Percentiles rank a stretch among this genome's conserved stretches.
Conservation (phyloP, 2,329 filamentous ascomycete genomes). For the Clathrospora elynae region DNA sequence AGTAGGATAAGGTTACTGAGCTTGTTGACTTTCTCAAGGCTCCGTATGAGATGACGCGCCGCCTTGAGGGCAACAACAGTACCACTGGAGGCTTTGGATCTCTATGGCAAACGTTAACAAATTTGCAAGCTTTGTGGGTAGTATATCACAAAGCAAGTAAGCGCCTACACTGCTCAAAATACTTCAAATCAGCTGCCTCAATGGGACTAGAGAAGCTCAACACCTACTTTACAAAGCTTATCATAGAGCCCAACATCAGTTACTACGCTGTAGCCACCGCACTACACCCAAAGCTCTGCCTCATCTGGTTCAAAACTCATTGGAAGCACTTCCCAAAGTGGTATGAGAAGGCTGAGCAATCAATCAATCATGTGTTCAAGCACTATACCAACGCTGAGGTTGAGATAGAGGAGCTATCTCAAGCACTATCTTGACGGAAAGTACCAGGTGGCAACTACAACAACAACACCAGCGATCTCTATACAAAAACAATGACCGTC, state of each 20-base stretch:
- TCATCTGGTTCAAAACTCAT: background rate
- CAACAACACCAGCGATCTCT: background rate
- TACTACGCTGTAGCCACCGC: background rate
- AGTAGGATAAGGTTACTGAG: background rate
- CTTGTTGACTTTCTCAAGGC: conserved; percentile 1
- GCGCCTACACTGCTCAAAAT: background rate
- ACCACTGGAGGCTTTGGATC: background rate
- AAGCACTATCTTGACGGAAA: background rate
- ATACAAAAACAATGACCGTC: background rate
- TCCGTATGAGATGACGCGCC: background rate
- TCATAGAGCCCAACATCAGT: background rate
- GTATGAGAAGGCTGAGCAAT: background rate
- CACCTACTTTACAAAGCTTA: background rate
- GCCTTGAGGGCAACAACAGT: background rate
- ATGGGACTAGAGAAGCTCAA: background rate
- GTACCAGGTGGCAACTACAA: too few relatives aligned
- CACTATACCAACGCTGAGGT: background rate
- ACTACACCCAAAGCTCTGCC: background rate
- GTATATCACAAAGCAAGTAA: background rate
- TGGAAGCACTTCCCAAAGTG: background rate
- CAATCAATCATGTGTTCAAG: background rate
- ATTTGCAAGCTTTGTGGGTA: background rate
- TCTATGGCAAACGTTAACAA: background rate
- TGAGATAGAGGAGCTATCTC: background rate
- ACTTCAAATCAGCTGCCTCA: background rate